phyloP scores from a whole-genome alignment of 2,329 filamentous ascomycete species.

The Fusarium sp. region DNA sequence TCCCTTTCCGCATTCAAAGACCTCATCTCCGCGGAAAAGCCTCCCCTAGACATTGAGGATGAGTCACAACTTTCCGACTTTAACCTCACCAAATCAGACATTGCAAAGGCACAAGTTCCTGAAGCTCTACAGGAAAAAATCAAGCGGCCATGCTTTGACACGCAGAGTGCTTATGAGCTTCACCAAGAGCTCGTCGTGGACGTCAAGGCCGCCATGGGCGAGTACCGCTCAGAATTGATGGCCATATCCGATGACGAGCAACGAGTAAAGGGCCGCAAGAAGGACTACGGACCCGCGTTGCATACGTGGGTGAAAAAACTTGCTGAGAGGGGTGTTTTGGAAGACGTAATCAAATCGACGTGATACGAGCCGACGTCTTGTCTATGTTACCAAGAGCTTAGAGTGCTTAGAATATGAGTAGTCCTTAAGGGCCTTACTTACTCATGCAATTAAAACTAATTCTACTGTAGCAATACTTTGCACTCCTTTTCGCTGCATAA shows the following conservation, averaged over 20 bases:
- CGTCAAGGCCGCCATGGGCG: constrained; percentile 57
- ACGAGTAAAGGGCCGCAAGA: constrained; percentile 66
- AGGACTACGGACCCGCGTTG: constrained; percentile 78
- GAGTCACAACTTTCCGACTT: constrained; percentile 49
- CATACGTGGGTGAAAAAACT: constrained; percentile 77
- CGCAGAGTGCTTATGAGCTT: constrained; percentile 51
- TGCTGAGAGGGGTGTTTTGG: constrained; percentile 73
- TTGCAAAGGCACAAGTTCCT: constrained; percentile 42
- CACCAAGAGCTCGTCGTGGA: constrained; percentile 56
- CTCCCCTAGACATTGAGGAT: constrained; percentile 41
- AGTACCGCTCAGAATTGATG: constrained; percentile 63
- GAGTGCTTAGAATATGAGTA: background rate
- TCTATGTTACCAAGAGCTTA: background rate
- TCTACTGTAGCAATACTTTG: constrained; percentile 4
- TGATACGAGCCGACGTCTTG: constrained; percentile 3
- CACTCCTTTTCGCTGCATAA: constrained; percentile 1
- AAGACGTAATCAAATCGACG: constrained; percentile 52
- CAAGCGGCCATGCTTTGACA: constrained; percentile 12
- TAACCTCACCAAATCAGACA: constrained; percentile 43
- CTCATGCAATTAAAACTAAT: constrained; percentile 15
- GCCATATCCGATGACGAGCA: constrained; percentile 62
- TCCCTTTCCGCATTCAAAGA: constrained; percentile 36
- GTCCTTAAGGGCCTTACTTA: background rate
- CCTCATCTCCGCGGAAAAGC: constrained; percentile 39
- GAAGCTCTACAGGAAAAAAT: constrained; percentile 29